Evolutionary conservation across 73 alveolate genomes (phyloP).

Genomic region (Tetrahymena elliotti): DNA sequence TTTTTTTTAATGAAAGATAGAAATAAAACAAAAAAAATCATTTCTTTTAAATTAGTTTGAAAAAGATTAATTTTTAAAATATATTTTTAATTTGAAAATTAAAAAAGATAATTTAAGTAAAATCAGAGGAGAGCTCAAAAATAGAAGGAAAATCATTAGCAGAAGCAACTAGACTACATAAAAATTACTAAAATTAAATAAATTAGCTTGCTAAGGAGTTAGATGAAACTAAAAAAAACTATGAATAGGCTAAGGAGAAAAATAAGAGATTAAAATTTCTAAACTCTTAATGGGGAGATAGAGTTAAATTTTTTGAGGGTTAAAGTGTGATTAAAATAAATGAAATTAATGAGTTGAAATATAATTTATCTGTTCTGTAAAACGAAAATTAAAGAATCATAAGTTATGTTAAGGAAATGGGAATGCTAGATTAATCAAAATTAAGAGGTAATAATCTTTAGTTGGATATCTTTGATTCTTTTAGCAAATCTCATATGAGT

Average conservation of each 20-base stretch:
- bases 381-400: neutral
- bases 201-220: neutral
- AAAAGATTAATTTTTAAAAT: too few relatives aligned
- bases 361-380: neutral
- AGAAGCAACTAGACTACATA: neutral
- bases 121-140: neutral
- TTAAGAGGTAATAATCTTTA: neutral
- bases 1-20: too few relatives aligned
- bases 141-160: neutral
- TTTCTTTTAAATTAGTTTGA: too few relatives aligned
- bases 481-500: neutral
- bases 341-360: neutral
- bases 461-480: neutral
- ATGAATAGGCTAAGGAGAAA: neutral
- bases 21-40: too few relatives aligned
- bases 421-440: neutral
- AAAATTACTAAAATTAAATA: neutral
- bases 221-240: neutral
- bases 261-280: neutral
- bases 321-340: neutral
- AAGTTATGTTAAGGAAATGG: neutral
- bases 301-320: neutral
- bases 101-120: neutral
- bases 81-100: neutral
- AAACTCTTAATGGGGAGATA: neutral